Base-by-base conservation (phyloP, 345 rosid genomes). In the Cardamine chenopodiifolia region DNA sequence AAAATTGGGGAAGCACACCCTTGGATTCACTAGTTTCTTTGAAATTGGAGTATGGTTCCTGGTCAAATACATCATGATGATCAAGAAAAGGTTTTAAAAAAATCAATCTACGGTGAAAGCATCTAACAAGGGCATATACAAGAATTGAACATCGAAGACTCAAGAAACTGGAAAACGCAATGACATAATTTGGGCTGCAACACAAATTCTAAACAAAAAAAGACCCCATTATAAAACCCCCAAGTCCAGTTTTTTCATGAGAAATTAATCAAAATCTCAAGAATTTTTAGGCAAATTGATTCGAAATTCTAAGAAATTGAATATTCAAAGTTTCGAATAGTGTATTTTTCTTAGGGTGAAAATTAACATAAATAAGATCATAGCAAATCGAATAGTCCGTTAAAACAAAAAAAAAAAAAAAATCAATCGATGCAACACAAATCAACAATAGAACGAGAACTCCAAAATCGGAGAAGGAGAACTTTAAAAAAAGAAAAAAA, bases 1-100 rank as follows among this genome's bases (percentile, higher is more conserved):
- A 8, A 48, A 20, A 0, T 58, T 49, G 50, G 69, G 31, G 50
- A 71, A 65, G n/a, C 22, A 66, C 50, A 65, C 81, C 5, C 58
- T 39, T 42, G 25, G 56, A n/a, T 23, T 71, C 68, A 40, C 56
- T 29, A 20, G 9, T 15, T 71, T 66, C 31, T 49, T 77, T 32
- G 11, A 34, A 18, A 29, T 5, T 66, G 57, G 34, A 58, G 48
- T 50, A 31, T 40, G 42, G 62, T 4, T 58, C 61, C 68, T 70
- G 40, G 1, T 49, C 17, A 47, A 9, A 35, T 3, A 57, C 22
- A 55, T 29, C 15, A 58, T 5, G 17, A 59, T 8, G 18, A 40
- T 20, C 55, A 62, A 4, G 14, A 23, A 44, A 31, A 8, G 26
- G 14, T 60, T 4, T 42, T 1, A 39, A 75, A 49, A 58, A 32